Evolutionary conservation across 306 rosid genomes (phyloP).

Genomic region (Prunus persica): Prunus_persica_NCBIv2 NC_034016.1:22050001-22050500

Average conservation of each 20-base stretch:
- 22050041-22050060: neutral
- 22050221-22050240: slow-evolving; percentile 72
- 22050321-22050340: slow-evolving; percentile 64
- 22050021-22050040: neutral
- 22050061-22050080: slow-evolving; percentile 15
- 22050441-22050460: neutral
- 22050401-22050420: slow-evolving; percentile 72
- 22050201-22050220: slow-evolving; percentile 67
- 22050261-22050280: slow-evolving; percentile 88
- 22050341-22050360: slow-evolving; percentile 81
- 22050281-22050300: slow-evolving; percentile 71
- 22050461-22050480: neutral
- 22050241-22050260: slow-evolving; percentile 86
- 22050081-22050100: slow-evolving; percentile 43
- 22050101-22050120: slow-evolving; percentile 46
- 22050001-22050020: neutral
- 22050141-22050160: slow-evolving; percentile 39
- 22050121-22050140: slow-evolving; percentile 33
- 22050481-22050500: neutral
- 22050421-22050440: neutral
- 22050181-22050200: slow-evolving; percentile 48
- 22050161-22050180: slow-evolving; percentile 33
- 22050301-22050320: slow-evolving; percentile 71
- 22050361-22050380: slow-evolving; percentile 83
- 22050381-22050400: slow-evolving; percentile 75